These are phyloP conservation scores for Fusarium keratoplasticum DNA, from an alignment of 2,329 filamentous ascomycete genomes.

Conservation along the genomic window DNA sequence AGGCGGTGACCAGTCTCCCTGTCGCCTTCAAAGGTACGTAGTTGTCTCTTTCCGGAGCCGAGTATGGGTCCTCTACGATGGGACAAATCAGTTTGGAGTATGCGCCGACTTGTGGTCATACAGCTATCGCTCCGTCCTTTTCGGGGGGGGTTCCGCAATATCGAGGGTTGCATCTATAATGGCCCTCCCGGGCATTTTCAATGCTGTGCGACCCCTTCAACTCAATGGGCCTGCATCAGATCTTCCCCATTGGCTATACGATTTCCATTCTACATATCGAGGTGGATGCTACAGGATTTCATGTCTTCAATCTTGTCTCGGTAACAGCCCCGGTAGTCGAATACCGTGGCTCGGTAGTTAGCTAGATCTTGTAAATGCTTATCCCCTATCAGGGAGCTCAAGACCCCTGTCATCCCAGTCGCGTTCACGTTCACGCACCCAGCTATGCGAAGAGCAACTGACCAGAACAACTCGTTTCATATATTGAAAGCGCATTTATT, in stretches of 20 bases:
- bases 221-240: background rate
- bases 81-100: background rate
- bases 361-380: background rate
- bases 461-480: background rate
- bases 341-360: constrained; percentile 12
- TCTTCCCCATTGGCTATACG: background rate
- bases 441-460: constrained; percentile 12
- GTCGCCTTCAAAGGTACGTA: background rate
- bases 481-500: background rate
- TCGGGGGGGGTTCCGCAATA: background rate
- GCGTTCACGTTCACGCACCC: constrained; percentile 5
- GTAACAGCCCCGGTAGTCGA: constrained; percentile 17
- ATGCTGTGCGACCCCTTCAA: constrained; percentile 1
- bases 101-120: background rate
- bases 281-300: background rate
- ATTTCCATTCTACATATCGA: background rate
- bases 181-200: background rate
- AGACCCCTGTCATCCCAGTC: background rate
- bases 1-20: background rate
- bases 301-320: background rate
- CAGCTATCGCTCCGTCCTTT: background rate
- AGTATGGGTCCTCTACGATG: background rate
- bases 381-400: background rate
- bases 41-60: background rate
- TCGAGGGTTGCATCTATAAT: background rate